Evolutionary conservation across 2,329 filamentous ascomycete species (phyloP).

Genomic region (Microsporum audouinii): DNA sequence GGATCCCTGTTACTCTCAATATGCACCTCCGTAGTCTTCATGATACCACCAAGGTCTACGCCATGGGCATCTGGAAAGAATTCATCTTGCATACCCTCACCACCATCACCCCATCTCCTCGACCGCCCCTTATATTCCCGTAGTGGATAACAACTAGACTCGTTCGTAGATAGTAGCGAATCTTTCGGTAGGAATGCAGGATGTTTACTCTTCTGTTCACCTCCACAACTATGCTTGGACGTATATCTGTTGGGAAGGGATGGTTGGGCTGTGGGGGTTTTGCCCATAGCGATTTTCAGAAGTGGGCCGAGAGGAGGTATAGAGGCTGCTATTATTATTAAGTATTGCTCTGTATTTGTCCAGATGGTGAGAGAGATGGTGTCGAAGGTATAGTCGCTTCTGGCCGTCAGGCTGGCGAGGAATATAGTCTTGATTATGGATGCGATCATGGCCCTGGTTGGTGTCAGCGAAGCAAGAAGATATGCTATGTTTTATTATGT

Average conservation of each 20-base stretch:
- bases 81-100: background rate
- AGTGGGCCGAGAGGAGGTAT: conserved; percentile 10
- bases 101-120: background rate
- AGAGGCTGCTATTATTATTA: conserved; percentile 13
- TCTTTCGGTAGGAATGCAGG: background rate
- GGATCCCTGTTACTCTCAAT: background rate
- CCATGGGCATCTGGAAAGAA: background rate
- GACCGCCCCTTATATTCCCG: conserved; percentile 7
- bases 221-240: background rate
- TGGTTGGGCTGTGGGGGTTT: background rate
- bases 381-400: conserved; percentile 10
- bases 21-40: conserved; percentile 9
- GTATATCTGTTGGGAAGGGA: background rate
- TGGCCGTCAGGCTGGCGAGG: conserved; percentile 4
- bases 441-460: conserved; percentile 6
- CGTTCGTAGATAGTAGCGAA: background rate
- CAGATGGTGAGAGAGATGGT: conserved; percentile 7
- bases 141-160: conserved; percentile 6
- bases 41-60: conserved; percentile 2
- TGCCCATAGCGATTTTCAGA: conserved; percentile 1
- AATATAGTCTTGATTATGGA: conserved; percentile 10
- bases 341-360: conserved; percentile 11
- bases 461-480: background rate
- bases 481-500: background rate
- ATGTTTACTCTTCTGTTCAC: background rate